These are phyloP conservation scores for Arxiozyma telluris DNA, from an alignment of 1,139 yeast genomes.

Conservation along the genomic window DNA sequence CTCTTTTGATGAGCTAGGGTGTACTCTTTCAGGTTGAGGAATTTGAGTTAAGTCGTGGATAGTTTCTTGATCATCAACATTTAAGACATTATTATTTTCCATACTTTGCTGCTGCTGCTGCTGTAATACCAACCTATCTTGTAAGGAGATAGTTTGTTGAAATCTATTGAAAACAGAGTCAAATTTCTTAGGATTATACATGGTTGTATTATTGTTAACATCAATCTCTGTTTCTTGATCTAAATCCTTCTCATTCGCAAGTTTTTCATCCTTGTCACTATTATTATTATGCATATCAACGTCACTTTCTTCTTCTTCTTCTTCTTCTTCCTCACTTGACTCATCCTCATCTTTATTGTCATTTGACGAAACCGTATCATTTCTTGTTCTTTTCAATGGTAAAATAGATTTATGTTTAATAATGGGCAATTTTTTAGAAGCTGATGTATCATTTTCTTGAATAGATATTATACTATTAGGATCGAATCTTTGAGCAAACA, in stretches of 20 bases:
- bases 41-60: constrained; percentile 59
- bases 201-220: constrained; percentile 4
- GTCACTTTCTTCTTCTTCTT: background rate
- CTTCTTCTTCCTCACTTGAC: background rate
- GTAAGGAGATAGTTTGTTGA: constrained; percentile 30
- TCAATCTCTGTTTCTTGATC: constrained; percentile 4
- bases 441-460: constrained; percentile 10
- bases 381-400: constrained; percentile 19
- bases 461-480: constrained; percentile 34
- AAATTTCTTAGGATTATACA: constrained; percentile 26
- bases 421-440: constrained; percentile 1
- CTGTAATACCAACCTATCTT: constrained; percentile 22
- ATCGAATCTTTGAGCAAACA: constrained; percentile 61
- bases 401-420: constrained; percentile 8
- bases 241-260: constrained; percentile 1
- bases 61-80: constrained; percentile 23
- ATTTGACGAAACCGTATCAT: background rate
- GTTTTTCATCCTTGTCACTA: constrained; percentile 4
- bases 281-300: background rate
- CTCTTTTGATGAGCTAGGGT: constrained; percentile 1
- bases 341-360: background rate
- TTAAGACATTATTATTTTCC: constrained; percentile 20
- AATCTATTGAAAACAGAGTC: constrained; percentile 38
- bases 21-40: constrained; percentile 60
- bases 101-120: constrained; percentile 5